A percentile compares a stretch with the other conserved stretches of the same genome.
These are phyloP conservation scores for Teunomyces panamensis DNA, from an alignment of 805 yeast species.

Conservation along the genomic window DNA sequence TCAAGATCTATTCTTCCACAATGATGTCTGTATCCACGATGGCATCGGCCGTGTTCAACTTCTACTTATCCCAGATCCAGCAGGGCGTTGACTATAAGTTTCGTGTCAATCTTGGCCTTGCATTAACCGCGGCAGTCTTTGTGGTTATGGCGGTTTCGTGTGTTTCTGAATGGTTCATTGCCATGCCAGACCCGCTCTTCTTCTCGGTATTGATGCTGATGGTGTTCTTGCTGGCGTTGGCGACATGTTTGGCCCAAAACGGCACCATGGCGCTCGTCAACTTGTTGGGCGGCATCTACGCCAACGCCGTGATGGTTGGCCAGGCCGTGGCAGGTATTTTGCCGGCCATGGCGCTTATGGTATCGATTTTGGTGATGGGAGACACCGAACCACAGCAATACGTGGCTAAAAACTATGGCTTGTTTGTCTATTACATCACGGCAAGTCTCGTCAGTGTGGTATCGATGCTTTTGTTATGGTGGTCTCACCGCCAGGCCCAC, in stretches of 20 bases:
- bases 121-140: constrained; percentile 57
- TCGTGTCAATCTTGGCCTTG: constrained; percentile 61
- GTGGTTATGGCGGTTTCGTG: constrained; percentile 53
- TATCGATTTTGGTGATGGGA: constrained; percentile 47
- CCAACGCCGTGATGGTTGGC: constrained; percentile 92
- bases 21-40: constrained; percentile 87
- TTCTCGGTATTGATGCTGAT: constrained; percentile 57
- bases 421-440: constrained; percentile 46
- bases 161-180: constrained; percentile 31
- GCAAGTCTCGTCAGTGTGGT: constrained; percentile 47
- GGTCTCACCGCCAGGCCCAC: constrained; percentile 20
- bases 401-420: constrained; percentile 38
- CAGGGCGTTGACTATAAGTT: constrained; percentile 52
- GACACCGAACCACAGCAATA: constrained; percentile 20
- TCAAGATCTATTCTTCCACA: constrained; percentile 67
- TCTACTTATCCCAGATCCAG: constrained; percentile 65
- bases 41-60: constrained; percentile 57
- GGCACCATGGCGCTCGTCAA: constrained; percentile 88
- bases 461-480: constrained; percentile 39
- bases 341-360: constrained; percentile 70
- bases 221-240: constrained; percentile 65
- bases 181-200: constrained; percentile 39
- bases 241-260: constrained; percentile 82
- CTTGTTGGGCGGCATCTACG: constrained; percentile 68
- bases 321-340: constrained; percentile 93